A percentile compares a stretch with the other conserved stretches of the same genome.
These are phyloP conservation scores for Raphanus hybrid DNA, from an alignment of 441 rosid species.

Conservation along the genomic window DNA sequence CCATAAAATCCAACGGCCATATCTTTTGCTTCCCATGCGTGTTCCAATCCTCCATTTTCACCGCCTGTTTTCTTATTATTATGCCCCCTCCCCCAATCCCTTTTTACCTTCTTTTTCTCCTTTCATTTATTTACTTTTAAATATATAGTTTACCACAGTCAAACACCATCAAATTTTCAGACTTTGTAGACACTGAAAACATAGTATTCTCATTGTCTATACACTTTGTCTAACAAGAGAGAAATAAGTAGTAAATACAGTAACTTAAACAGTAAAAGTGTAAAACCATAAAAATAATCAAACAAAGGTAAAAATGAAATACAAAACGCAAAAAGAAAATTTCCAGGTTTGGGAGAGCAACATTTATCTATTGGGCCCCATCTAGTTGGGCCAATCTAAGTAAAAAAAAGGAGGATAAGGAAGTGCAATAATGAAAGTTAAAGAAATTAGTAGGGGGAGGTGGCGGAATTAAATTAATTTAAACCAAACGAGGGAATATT, in stretches of 20 bases:
- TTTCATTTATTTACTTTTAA: background rate
- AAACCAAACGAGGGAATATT: background rate
- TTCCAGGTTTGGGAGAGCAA: too few species aligned
- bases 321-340: too few species aligned
- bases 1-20: constrained; percentile 43
- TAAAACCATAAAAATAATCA: too few species aligned
- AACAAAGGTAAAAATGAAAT: too few species aligned
- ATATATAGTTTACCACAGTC: background rate
- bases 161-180: background rate
- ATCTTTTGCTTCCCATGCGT: constrained; percentile 45
- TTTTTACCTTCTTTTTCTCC: background rate
- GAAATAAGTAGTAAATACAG: too few species aligned
- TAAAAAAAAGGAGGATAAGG: constrained; percentile 19
- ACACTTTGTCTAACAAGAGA: too few species aligned
- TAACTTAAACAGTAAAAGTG: too few species aligned
- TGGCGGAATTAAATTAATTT: constrained; percentile 5
- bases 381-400: constrained; percentile 33
- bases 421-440: constrained; percentile 32
- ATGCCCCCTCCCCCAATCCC: background rate
- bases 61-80: constrained; percentile 2
- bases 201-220: too few species aligned
- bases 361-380: constrained; percentile 28
- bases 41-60: constrained; percentile 15
- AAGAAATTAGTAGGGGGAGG: constrained; percentile 11
- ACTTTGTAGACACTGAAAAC: background rate